A percentile compares a stretch with the other conserved stretches of the same genome.
Evolutionary conservation across 1,139 yeast genomes (phyloP).

Genomic region (Yamadazyma pseudoaaseri): DNA sequence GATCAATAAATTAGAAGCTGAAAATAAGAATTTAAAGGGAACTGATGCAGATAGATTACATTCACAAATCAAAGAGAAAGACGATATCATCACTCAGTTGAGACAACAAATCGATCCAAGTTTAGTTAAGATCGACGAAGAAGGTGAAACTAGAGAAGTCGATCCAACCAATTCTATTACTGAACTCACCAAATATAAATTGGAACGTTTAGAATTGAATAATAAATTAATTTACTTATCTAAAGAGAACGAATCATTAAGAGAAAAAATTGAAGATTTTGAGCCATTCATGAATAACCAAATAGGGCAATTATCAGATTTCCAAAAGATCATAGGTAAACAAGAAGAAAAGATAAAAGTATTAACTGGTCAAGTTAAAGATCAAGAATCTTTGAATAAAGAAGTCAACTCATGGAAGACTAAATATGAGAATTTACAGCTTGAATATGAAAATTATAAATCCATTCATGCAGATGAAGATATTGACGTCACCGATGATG

Average conservation of each 20-base stretch:
- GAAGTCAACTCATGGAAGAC: constrained; percentile 49
- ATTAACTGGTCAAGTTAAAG: constrained; percentile 42
- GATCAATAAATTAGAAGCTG: constrained; percentile 46
- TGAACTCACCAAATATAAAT: constrained; percentile 38
- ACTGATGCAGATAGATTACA: constrained; percentile 19
- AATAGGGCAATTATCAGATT: constrained; percentile 49
- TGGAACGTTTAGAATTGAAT: constrained; percentile 44
- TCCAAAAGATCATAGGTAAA: constrained; percentile 53
- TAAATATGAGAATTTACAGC: constrained; percentile 41
- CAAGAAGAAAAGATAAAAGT: constrained; percentile 50
- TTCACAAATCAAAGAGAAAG: constrained; percentile 32
- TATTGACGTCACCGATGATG: constrained; percentile 27
- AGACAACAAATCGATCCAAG: constrained; percentile 33
- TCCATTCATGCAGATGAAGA: constrained; percentile 34
- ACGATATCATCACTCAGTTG: constrained; percentile 34
- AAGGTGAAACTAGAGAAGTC: constrained; percentile 19
- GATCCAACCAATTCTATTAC: constrained; percentile 20
- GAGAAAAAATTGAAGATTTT: constrained; percentile 41
- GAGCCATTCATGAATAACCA: constrained; percentile 59
- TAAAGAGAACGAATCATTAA: constrained; percentile 44
- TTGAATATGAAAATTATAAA: constrained; percentile 46
- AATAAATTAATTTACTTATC: constrained; percentile 47
- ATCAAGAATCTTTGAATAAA: constrained; percentile 44
- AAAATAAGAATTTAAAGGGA: constrained; percentile 31
- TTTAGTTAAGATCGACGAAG: constrained; percentile 25